phyloP scores from a whole-genome alignment of 768 basidiomycete species.

The Stropharia rugosoannulata region DNA sequence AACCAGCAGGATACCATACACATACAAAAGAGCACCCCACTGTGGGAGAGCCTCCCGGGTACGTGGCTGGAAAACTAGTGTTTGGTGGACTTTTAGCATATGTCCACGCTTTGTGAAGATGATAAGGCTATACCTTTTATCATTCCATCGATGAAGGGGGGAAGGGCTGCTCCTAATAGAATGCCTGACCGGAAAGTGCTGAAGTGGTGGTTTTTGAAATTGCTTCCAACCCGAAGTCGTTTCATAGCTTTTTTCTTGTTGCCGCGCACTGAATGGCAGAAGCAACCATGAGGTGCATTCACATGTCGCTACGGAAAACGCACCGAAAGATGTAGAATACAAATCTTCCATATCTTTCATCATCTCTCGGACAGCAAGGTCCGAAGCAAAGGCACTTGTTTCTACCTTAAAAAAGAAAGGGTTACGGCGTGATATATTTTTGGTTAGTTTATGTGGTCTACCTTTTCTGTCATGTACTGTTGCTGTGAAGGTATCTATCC shows the following conservation, averaged over 20 bases:
- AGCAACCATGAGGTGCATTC: background rate
- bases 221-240: constrained; percentile 55
- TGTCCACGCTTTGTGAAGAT: background rate
- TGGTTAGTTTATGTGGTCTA: constrained; percentile 20
- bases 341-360: constrained; percentile 75
- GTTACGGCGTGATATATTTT: background rate
- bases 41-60: constrained; percentile 47
- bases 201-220: constrained; percentile 60
- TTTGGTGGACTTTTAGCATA: background rate
- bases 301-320: constrained; percentile 22
- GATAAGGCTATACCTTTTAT: constrained; percentile 45
- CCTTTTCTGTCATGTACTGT: constrained; percentile 81
- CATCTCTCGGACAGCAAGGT: constrained; percentile 59
- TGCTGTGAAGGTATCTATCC: constrained; percentile 66
- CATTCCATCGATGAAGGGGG: constrained; percentile 64
- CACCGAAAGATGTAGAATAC: constrained; percentile 78
- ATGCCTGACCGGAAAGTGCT: constrained; percentile 77
- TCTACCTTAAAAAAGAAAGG: constrained; percentile 50
- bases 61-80: constrained; percentile 12
- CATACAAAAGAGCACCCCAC: constrained; percentile 72
- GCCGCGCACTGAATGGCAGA: constrained; percentile 45
- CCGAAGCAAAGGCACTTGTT: constrained; percentile 64
- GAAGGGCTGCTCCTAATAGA: constrained; percentile 68
- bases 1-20: constrained; percentile 75
- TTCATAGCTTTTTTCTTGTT: constrained; percentile 76